Evolutionary conservation across 139 green algal genomes (phyloP).

Genomic region (Cymbomonas tetramitiformis): DNA sequence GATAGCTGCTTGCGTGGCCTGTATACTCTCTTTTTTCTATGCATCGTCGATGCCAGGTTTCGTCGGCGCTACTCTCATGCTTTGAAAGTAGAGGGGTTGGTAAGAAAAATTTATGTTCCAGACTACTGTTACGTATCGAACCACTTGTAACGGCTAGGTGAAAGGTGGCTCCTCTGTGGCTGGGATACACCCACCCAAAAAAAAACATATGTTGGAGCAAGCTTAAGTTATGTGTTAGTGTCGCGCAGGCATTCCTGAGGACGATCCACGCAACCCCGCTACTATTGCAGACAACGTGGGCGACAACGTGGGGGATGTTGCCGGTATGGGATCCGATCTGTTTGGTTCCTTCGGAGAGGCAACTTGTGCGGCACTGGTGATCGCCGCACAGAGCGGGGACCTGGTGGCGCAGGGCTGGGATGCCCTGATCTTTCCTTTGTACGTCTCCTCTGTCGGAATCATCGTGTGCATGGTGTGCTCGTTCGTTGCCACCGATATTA

Average conservation of each 20-base stretch:
- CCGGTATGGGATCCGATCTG: constrained; percentile 90
- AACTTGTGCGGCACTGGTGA: constrained; percentile 84
- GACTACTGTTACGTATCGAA: too few relatives aligned
- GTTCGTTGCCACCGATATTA: constrained; percentile 72
- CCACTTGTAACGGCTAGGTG: too few relatives aligned
- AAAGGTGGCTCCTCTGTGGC: too few relatives aligned
- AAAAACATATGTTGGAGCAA: too few relatives aligned
- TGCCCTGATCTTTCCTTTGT: constrained; percentile 67
- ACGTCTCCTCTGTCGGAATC: constrained; percentile 69
- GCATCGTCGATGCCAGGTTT: too few relatives aligned
- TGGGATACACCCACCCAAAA: too few relatives aligned
- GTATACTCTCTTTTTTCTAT: too few relatives aligned
- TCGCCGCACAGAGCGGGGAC: constrained; percentile 57
- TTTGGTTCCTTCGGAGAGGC: constrained; percentile 93
- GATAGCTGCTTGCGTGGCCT: too few relatives aligned
- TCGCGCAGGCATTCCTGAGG: constrained; percentile 95
- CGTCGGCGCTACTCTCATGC: too few relatives aligned
- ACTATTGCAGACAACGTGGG: constrained; percentile 97
- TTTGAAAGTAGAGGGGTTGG: too few relatives aligned
- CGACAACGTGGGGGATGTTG: constrained; percentile 95
- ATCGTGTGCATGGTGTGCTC: constrained; percentile 76
- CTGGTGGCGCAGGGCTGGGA: constrained; percentile 34
- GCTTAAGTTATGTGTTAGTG: too few relatives aligned
- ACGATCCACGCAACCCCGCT: constrained; percentile 94
- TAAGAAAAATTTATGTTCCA: too few relatives aligned